phyloP scores from a whole-genome alignment of 2,329 filamentous ascomycete genomes.

The Hysterium pulicare region DNA sequence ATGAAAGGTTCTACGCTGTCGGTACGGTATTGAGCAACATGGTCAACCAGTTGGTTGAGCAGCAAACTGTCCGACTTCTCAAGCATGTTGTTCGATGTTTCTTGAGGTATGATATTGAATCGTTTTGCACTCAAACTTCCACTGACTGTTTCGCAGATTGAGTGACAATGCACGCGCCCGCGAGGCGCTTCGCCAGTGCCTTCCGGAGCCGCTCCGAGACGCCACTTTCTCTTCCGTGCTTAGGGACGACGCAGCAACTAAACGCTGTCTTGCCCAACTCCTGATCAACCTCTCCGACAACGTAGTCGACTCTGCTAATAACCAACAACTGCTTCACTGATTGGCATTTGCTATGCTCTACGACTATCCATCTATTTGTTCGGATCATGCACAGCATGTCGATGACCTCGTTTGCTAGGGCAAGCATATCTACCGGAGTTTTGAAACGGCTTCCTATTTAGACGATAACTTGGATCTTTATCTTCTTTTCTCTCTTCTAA shows the following conservation, averaged over 20 bases:
- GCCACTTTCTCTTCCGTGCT: slow-evolving; percentile 96
- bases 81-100: slow-evolving; percentile 99
- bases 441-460: background rate
- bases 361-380: background rate
- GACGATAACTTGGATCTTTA: background rate
- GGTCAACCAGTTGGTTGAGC: slow-evolving; percentile 95
- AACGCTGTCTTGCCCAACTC: slow-evolving; percentile 94
- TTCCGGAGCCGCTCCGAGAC: slow-evolving; percentile 97
- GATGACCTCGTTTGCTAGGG: background rate
- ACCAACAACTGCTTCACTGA: slow-evolving; percentile 36
- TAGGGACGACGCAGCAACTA: slow-evolving; percentile 93
- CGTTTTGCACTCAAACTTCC: slow-evolving; percentile 4
- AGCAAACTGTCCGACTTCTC: slow-evolving; percentile 89
- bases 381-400: too few relatives aligned
- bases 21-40: slow-evolving; percentile 98
- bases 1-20: slow-evolving; percentile 96
- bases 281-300: slow-evolving; percentile 95
- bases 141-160: slow-evolving; percentile 54
- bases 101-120: slow-evolving; percentile 63
- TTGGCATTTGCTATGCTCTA: background rate
- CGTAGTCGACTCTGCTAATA: slow-evolving; percentile 55
- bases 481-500: background rate
- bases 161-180: slow-evolving; percentile 95
- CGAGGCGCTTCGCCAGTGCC: slow-evolving; percentile 90
- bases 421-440: background rate